Percentiles rank a stretch among this genome's conserved stretches.
Conservation (phyloP, 768 basidiomycete genomes). For the Psilocybe sp. region DNA sequence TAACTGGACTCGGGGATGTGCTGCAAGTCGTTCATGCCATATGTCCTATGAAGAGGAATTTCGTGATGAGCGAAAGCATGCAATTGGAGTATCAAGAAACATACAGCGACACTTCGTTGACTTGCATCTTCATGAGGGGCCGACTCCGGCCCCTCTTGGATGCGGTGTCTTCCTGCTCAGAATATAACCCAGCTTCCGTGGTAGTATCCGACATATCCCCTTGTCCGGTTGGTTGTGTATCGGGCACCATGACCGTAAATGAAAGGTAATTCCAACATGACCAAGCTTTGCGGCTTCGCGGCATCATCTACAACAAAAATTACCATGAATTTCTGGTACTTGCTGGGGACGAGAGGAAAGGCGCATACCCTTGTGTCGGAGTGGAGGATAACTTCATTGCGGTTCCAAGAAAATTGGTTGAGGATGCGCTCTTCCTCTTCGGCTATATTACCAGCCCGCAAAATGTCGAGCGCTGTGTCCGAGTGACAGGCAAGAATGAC, state of each 20-base stretch:
- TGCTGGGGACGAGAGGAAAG: too few species aligned
- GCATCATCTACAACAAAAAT: conserved; percentile 66
- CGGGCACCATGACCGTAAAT: conserved; percentile 24
- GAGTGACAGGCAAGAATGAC: conserved; percentile 77
- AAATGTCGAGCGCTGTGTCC: conserved; percentile 53
- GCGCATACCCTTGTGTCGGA: conserved; percentile 51
- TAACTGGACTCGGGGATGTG: conserved; percentile 51
- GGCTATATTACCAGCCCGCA: conserved; percentile 49
- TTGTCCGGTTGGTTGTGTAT: not conserved
- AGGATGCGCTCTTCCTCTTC: conserved; percentile 54
- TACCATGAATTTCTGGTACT: too few species aligned
- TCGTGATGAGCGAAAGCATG: conserved; percentile 1
- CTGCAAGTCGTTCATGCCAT: conserved; percentile 78
- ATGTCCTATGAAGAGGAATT: conserved; percentile 34
- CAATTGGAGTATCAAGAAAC: conserved; percentile 18
- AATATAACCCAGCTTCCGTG: conserved; percentile 8
- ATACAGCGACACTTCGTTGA: conserved; percentile 61
- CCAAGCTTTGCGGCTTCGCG: conserved; percentile 56
- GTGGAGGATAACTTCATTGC: conserved; percentile 68
- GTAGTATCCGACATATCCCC: conserved; percentile 1
- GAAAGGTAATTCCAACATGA: conserved; percentile 83
- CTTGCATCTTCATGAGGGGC: conserved; percentile 29
- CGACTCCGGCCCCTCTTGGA: conserved; percentile 23
- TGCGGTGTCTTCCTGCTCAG: conserved; percentile 8
- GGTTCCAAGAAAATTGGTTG: conserved; percentile 60